Evolutionary conservation across 805 yeast genomes (phyloP), one percentile per base, ranked within the genome.

Genomic region (Isabelozyma gotoi): DNA sequence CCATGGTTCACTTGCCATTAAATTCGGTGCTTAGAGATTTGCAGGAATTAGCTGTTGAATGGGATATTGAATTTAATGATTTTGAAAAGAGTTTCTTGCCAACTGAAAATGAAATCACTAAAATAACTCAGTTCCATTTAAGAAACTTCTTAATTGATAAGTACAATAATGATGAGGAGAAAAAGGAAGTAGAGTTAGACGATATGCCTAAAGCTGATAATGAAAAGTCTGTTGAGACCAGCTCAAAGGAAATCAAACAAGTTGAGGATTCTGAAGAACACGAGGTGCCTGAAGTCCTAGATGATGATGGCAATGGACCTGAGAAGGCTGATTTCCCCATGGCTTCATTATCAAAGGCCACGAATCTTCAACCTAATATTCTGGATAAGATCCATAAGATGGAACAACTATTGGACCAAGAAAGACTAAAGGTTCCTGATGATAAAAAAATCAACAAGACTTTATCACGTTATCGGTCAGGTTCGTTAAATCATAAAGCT

Each of bases 31-130:
- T 90, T 19, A 71, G 92, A 52, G 77, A 77, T 29, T 71, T 92
- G 14, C 97, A 92, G 56, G 90, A 85, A 44, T 67, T 83, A 20
- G 91, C 96, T 2, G 90, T 88, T 17, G 78, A 73, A 33, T 94
- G 98, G 98, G 96, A 92, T 63, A 54, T 65, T 17, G 96, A 85
- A 44, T 90, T 94, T 55, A 76, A 80, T 31, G 85, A 80, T 6
- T 92, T 94, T 66, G 97, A 88, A 46, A 76, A 76, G 36, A 74
- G 75, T 16, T 94, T 78, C 57, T 75, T 92, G 46, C 98, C 98
- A 1, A 82, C 96, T 7, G 98, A 94, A 61, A 88, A 84, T 55
- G 99, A 94, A 73, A 87, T 94, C 51, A 83, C 96, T 4, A 76
- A 88, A 49, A 87, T 94, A 36, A 91, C 99, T 1, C 86, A 96